phyloP scores from a whole-genome alignment of 1,284 basidiomycete genomes.

The Marasmius tenuissimus region DNA sequence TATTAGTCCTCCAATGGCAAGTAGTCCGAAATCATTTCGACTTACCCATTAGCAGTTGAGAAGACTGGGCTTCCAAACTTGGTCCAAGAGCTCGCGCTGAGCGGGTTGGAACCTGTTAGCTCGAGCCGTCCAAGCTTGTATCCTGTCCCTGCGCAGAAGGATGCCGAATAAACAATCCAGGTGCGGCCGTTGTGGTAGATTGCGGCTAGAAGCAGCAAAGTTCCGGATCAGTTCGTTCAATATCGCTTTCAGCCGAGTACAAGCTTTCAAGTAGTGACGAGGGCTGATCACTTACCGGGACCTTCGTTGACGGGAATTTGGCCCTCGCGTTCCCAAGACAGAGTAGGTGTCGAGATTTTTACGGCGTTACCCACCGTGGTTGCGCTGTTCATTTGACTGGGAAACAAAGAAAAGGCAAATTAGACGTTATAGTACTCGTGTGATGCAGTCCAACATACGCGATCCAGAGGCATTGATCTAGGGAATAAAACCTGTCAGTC shows the following conservation, averaged over 20 bases:
- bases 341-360: slow-evolving; percentile 35
- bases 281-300: slow-evolving; percentile 17
- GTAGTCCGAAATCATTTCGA: not conserved
- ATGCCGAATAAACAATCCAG: not conserved
- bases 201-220: not conserved
- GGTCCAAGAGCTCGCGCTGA: slow-evolving; percentile 1
- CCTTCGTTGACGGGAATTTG: slow-evolving; percentile 15
- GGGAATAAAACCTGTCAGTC: slow-evolving; percentile 23
- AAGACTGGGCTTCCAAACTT: not conserved
- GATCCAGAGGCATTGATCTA: slow-evolving; percentile 37
- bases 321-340: slow-evolving; percentile 33
- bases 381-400: slow-evolving; percentile 32
- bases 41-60: slow-evolving; percentile 31
- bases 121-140: slow-evolving; percentile 15
- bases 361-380: slow-evolving; percentile 33
- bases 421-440: not conserved
- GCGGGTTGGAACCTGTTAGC: not conserved
- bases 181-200: not conserved
- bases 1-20: not conserved
- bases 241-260: not conserved
- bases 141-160: slow-evolving; percentile 16
- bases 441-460: slow-evolving; percentile 20
- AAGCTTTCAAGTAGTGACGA: slow-evolving; percentile 33
- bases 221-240: not conserved
- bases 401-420: slow-evolving; percentile 22